Conservation (phyloP, 108 stramenopile genomes). For the Skeletonema costatum region DNA sequence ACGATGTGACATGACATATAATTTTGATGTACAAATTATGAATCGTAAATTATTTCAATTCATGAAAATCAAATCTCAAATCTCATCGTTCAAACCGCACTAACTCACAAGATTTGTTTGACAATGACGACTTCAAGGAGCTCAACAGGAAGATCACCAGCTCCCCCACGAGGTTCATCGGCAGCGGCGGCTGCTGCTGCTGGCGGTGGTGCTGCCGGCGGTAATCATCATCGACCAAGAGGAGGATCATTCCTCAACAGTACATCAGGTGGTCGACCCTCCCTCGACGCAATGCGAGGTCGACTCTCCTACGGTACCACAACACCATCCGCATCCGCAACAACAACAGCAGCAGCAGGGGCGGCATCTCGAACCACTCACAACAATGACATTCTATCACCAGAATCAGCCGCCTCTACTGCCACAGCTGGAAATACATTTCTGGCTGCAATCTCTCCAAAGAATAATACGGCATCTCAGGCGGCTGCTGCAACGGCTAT, state of each 20-base stretch:
- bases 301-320: conserved; percentile 4
- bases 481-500: neutral
- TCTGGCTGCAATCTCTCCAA: neutral
- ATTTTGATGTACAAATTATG: too few species aligned
- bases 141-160: neutral
- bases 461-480: neutral
- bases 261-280: neutral
- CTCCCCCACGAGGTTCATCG: conserved; percentile 4
- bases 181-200: neutral
- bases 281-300: conserved; percentile 6
- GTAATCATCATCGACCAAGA: neutral
- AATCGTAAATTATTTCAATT: too few species aligned
- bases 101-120: neutral
- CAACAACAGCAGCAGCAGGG: neutral
- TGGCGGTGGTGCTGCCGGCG: neutral
- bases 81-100: too few species aligned
- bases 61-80: neutral
- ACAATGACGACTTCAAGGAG: neutral
- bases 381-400: neutral
- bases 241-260: neutral
- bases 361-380: neutral
- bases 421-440: neutral
- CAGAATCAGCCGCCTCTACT: too few species aligned
- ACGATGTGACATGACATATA: too few species aligned
- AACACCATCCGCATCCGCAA: neutral